Evolutionary conservation across 176 grass and related monocot genomes (phyloP), one percentile per base, ranked within the genome.

Genomic region (Aegilops bicornis): DNA sequence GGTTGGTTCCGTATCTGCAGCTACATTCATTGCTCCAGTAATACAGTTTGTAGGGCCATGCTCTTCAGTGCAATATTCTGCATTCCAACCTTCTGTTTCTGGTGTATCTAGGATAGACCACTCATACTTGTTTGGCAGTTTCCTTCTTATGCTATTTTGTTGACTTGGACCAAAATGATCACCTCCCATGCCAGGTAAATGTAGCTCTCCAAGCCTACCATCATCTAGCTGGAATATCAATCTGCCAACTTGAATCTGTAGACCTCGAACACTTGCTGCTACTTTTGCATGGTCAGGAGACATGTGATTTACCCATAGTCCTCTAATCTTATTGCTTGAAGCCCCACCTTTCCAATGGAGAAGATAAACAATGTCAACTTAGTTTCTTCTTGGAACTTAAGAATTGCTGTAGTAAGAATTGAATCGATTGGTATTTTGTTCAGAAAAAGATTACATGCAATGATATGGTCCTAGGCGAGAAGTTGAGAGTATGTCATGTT

Each of bases 31-130:
- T 73, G 87, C 76, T 86, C 97, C 94, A 11, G 70, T 35, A 59
- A 94, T 98, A 89, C 94, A 98, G 65, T 98, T 98, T 48, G 60
- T 85, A 9, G 87, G 94, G 47, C 94, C 94, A 84, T 94, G 97
- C 32, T 96, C 97, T 83, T 98, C 92, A 1, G 90, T 94, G 86
- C 97, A 98, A 84, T 98, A 98, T 73, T 98, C 97, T 67, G 86
- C 92, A 86, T 98, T 98, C 97, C 97, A 98, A 73, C 97, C 97
- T 91, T 98, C 97, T 74, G 94, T 92, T 92, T 98, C 94, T 80
- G 97, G 97, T 60, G 86, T 72, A 83, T 96, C 94, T 82, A 98
- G 80, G 77, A 98, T 73, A 50, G 97, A 96, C 94, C 97, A 98
- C 63, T 98, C 92, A 1, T 98, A 98, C 92, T 86, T 98, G 79